Conservation (phyloP, 345 rosid genomes). For the Rhodamnia rubescens region DNA sequence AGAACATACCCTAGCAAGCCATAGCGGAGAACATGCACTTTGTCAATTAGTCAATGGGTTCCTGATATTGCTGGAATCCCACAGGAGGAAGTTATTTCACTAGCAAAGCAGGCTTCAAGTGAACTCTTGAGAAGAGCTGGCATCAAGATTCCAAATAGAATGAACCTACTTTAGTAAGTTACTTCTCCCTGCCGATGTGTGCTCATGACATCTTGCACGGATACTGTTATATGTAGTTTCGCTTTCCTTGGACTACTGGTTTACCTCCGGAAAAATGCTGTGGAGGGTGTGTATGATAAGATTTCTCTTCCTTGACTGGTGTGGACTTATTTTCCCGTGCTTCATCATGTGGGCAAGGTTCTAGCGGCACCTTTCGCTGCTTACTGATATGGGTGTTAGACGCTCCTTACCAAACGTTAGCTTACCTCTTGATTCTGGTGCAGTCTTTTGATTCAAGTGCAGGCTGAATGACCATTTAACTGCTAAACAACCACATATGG, state of each 20-base stretch:
- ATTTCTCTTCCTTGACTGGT: not conserved
- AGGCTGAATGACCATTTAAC: not conserved
- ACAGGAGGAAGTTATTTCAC: conserved; percentile 14
- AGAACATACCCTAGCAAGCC: not conserved
- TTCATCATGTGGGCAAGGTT: not conserved
- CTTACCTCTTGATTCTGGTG: not conserved
- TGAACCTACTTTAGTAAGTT: conserved; percentile 28
- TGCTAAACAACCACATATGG: too few species aligned
- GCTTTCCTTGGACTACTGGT: not conserved
- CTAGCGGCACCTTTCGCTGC: not conserved
- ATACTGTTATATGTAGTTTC: not conserved
- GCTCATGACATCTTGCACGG: not conserved
- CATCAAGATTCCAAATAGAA: conserved; percentile 30
- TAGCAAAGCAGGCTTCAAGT: conserved; percentile 35
- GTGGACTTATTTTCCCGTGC: not conserved
- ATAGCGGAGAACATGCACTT: not conserved
- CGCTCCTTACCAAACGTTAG: not conserved
- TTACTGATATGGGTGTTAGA: not conserved
- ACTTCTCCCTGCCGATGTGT: not conserved
- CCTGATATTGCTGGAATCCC: not conserved
- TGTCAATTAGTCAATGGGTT: not conserved
- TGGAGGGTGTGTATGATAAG: fast-evolving
- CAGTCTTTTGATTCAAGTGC: not conserved
- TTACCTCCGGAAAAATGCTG: not conserved
- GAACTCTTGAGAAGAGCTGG: conserved; percentile 41